Base-by-base conservation (phyloP, 768 basidiomycete species). In the Russula abietina region DNA sequence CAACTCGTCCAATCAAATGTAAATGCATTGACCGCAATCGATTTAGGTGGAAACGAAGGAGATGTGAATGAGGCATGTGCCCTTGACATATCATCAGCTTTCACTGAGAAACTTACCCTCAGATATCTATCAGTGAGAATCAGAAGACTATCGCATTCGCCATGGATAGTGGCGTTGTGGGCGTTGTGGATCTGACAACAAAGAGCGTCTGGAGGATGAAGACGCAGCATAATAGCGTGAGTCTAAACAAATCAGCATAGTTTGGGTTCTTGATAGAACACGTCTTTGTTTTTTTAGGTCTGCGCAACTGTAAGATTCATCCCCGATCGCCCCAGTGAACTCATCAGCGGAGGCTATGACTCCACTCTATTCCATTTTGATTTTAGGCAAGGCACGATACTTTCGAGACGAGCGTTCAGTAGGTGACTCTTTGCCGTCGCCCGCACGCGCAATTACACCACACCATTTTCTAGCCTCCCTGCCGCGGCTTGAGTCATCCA, bases 281-380 rank as follows among this genome's bases (percentile, higher is more conserved):
- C 26, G 28, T 22, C 5, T n/a, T 39, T 39, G 14, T 39, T 17
- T 12, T 12, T 63, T 39, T 68, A 92, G 90, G 82, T 93, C 14
- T 89, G 87, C 52, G 84, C 82, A 12, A 79, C 80, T 19, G 83
- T 88, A 43, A 81, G 77, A 62, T 92, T 90, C 70, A 82, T 93
- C 62, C 86, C 88, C 8, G 81, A 81, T 69, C 78, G 89, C 26
- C 83, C 88, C 4, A 79, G 77, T 48, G 91, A 93, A 71, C 69
- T 91, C 14, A 78, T 93, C 26, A 90, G 87, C 63, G 89, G 84
- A 6, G 91, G 91, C 2, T 92, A 88, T 68, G 91, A 93, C 67
- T 81, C 78, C 45, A 74, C 77, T 4, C 67, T 93, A 28, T 70
- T 88, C 16, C 91, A 93, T 69, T 86, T 83, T 68, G 88, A 91